Base-by-base conservation (phyloP, 2,329 filamentous ascomycete genomes). In the Xylaria sp. region DNA sequence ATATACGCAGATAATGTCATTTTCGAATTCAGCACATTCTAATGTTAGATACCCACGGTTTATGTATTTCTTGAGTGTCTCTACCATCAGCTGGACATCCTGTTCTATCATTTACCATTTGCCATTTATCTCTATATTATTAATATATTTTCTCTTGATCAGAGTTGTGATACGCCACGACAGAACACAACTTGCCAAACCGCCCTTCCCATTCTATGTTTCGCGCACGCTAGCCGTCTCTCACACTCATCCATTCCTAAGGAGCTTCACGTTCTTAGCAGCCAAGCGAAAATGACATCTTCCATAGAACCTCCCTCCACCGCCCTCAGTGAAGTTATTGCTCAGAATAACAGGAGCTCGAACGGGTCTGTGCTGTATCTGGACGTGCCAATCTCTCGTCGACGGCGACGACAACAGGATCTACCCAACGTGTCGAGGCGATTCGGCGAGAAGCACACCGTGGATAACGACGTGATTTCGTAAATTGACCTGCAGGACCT, bases 1-100 rank as follows among this genome's bases (percentile, higher is more conserved):
- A 83, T 80, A 81, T 87, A 69, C 71, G 76, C 29, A 76, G 81
- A 59, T 81, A 70, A 78, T 54, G 10, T 37, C 25, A n/a, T 6
- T 5, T 23, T 32, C 3, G n/a, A 9, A 4, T 6, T 5, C 13
- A 16, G 23, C 16, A 5, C 16, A 3, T 40, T n/a, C 18, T 53
- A 13, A 51, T 5, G 9, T 27, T n/a, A 29, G 12, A 61, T 55
- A 51, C 51, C 44, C 44, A 16, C 2, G 12, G 61, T 61, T 40
- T 16, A n/a, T 44, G 23, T 42, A 27, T 42, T 40, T 35, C 9
- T n/a, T 13, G 12, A 13, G 10, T 2, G 10, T 55, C 29, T 55
- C 3, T 55, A 37, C 18, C 23, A 9, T 21, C 50, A 53, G 13
- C 18, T 35, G 6, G n/a, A 35, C 29, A 37, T 13, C 18, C 3